Conservation (phyloP, 2,329 filamentous ascomycete genomes). For the Neophaeococcomyces mojaviensis region DNA sequence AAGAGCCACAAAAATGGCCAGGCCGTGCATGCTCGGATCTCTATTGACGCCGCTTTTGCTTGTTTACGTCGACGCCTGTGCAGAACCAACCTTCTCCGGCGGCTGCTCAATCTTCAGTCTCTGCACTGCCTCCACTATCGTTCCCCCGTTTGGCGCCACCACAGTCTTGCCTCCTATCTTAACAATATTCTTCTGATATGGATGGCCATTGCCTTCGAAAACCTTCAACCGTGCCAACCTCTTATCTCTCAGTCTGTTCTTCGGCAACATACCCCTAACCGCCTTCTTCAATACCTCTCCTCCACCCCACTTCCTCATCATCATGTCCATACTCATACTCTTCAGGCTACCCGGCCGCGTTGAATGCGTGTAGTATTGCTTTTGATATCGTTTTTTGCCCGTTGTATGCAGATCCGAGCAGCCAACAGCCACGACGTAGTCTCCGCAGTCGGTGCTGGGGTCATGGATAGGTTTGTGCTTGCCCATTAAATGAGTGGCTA, state of each 20-base stretch:
- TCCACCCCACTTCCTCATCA: conserved; percentile 91
- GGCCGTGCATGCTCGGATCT: too few species aligned
- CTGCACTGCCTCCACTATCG: conserved; percentile 16
- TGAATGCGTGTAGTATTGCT: conserved; percentile 91
- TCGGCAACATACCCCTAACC: conserved; percentile 94
- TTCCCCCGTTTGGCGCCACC: conserved; percentile 8
- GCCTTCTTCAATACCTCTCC: conserved; percentile 85
- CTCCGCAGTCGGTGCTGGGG: conserved; percentile 94
- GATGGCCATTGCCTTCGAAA: conserved; percentile 87
- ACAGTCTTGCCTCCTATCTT: conserved; percentile 54
- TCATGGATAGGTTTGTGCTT: conserved; percentile 99
- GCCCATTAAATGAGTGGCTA: conserved; percentile 58
- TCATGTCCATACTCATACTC: conserved; percentile 84
- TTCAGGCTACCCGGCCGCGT: conserved; percentile 82
- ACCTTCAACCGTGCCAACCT: conserved; percentile 83
- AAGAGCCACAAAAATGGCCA: too few species aligned
- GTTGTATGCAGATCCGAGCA: conserved; percentile 82
- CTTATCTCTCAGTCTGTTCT: conserved; percentile 86
- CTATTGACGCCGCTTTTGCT: background rate
- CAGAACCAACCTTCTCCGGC: background rate
- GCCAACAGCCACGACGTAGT: conserved; percentile 92
- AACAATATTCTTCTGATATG: conserved; percentile 82
- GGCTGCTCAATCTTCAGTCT: conserved; percentile 8
- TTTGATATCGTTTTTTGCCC: conserved; percentile 86
- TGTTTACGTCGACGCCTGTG: conserved; percentile 2